These are phyloP conservation scores for Arabidopsis arenosa DNA, from an alignment of 345 rosid genomes.

Conservation along the genomic window DNA sequence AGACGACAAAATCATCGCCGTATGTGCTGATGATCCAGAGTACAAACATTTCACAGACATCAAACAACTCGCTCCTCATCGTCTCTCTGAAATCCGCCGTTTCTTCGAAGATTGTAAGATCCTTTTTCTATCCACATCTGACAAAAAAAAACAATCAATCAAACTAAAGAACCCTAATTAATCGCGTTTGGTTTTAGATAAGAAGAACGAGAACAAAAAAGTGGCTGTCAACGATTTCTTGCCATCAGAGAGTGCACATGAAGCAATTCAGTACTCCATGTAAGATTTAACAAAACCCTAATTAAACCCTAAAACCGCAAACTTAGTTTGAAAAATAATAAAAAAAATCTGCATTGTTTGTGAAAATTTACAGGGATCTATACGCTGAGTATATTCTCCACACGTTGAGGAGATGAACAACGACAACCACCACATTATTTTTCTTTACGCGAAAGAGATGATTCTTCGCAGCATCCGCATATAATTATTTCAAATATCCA, in stretches of 20 bases:
- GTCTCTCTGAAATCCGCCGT: slow-evolving; percentile 88
- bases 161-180: not conserved
- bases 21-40: slow-evolving; percentile 98
- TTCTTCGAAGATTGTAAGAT: slow-evolving; percentile 97
- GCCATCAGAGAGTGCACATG: slow-evolving; percentile 67
- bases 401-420: slow-evolving; percentile 68
- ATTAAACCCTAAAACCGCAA: not conserved
- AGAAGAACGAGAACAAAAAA: slow-evolving; percentile 96
- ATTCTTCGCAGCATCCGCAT: slow-evolving; percentile 13
- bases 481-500: slow-evolving; percentile 5
- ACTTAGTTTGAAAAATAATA: not conserved
- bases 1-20: slow-evolving; percentile 98
- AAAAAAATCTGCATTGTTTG: not conserved
- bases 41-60: slow-evolving; percentile 86
- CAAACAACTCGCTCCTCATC: slow-evolving; percentile 94
- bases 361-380: slow-evolving; percentile 69
- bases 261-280: slow-evolving; percentile 93
- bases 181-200: slow-evolving; percentile 52
- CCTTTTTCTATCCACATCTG: slow-evolving; percentile 2
- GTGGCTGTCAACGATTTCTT: slow-evolving; percentile 93
- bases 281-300: slow-evolving; percentile 45
- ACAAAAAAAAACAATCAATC: too few relatives aligned
- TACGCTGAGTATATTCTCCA: slow-evolving; percentile 84
- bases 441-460: slow-evolving; percentile 7
- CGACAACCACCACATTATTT: not conserved